phyloP scores from a whole-genome alignment of 306 rosid genomes.

The Fagus crenata region DNA sequence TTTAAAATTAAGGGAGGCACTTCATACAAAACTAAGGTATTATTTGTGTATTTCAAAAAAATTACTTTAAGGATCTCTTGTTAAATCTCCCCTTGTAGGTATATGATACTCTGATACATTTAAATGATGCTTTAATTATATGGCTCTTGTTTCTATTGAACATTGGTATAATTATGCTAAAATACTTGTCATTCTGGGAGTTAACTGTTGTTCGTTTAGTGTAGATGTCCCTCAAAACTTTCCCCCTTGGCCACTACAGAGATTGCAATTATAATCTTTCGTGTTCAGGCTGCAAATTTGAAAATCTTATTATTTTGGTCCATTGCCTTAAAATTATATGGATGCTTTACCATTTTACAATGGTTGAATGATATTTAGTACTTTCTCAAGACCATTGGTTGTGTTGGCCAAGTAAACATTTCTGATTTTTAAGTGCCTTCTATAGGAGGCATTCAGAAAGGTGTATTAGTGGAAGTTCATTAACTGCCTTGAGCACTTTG shows the following conservation, averaged over 20 bases:
- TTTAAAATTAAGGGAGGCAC: conserved; percentile 63
- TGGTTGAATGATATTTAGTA: neutral
- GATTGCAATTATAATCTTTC: conserved; percentile 8
- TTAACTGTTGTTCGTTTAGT: neutral
- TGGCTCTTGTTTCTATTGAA: neutral
- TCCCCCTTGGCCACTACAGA: conserved; percentile 7
- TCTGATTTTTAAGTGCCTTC: conserved; percentile 30
- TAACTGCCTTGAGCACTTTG: conserved; percentile 87
- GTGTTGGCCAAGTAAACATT: neutral
- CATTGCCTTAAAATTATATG: neutral
- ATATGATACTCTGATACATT: neutral
- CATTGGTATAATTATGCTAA: neutral
- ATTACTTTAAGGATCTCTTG: neutral
- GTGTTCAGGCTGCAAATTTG: conserved; percentile 21
- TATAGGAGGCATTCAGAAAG: conserved; percentile 87
- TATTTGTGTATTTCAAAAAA: neutral
- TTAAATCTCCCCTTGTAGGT: conserved; percentile 18
- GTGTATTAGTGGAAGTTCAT: conserved; percentile 94
- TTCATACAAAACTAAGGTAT: conserved; percentile 86
- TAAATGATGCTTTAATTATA: neutral
- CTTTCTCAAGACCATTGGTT: neutral
- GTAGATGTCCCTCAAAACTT: neutral
- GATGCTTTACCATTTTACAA: conserved; percentile 1
- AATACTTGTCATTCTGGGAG: neutral
- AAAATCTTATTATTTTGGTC: neutral